Conservation (phyloP, 163 green algal species). For the Scenedesmus sp. region DNA sequence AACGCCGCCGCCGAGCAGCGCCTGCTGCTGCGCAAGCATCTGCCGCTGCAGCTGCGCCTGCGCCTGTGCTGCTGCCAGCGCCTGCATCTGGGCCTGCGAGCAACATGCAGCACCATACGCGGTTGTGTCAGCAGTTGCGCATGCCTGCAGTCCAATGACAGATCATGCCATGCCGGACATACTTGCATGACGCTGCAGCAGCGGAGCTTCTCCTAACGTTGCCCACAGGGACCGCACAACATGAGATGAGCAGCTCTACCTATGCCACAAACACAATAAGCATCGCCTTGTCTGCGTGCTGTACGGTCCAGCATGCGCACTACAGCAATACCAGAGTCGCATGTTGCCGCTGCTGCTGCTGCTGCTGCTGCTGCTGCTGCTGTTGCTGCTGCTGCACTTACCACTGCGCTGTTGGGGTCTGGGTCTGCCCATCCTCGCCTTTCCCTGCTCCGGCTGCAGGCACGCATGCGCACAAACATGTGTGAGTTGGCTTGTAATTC, state of each 20-base stretch:
- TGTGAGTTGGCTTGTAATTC: background rate
- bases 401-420: constrained; percentile 43
- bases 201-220: background rate
- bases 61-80: constrained; percentile 40
- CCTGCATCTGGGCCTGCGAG: constrained; percentile 47
- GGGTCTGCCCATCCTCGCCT: constrained; percentile 34
- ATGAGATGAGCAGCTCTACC: background rate
- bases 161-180: background rate
- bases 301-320: background rate
- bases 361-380: background rate
- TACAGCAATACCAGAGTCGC: background rate
- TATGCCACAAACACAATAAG: background rate
- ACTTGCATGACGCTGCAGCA: background rate
- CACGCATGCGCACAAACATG: background rate
- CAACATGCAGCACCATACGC: background rate
- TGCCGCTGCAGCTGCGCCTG: constrained; percentile 52
- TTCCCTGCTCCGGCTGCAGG: constrained; percentile 47
- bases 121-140: background rate
- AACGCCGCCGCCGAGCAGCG: constrained; percentile 9
- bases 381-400: constrained; percentile 9
- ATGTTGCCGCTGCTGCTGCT: background rate
- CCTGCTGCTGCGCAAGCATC: constrained; percentile 47
- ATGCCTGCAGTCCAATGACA: background rate
- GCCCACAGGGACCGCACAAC: background rate
- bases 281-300: background rate